Evolutionary conservation across 352 stramenopile genomes (phyloP), one percentile per base, ranked within the genome.

Genomic region (Globisporangium takayamanum): DNA sequence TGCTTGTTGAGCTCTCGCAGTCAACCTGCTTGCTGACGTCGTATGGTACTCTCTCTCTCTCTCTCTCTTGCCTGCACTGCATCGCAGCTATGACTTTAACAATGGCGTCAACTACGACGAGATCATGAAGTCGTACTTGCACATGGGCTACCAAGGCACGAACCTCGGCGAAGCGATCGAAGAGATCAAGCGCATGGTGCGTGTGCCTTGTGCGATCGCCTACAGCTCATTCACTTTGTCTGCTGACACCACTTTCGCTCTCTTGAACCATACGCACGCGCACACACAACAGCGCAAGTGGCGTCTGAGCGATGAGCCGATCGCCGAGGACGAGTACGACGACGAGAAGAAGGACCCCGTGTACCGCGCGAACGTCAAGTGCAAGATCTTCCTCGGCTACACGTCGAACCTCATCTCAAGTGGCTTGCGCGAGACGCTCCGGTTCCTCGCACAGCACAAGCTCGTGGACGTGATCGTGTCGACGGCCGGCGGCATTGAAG

Each of bases 401-500:
- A 99, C 98, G 45, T 98, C 90, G 41, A 99, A 99, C 83, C 88
- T 99, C 71, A 99, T 99, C 62, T 99, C 96, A 5, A 99, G 84
- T 59, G 98, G 98, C 7, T 75, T 99, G 50, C 86, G 98, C 55
- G 98, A 99, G 74, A 96, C 97, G 8, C 88, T 99, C 59, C 88
- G 90, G 39, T 99, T 99, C 74, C 66, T 99, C 18, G 89, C 93
- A 22, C 82, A 99, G 69, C 96, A 99, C 79, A 98, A 98, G 62
- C 96, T 99, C 84, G 84, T 99, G 45, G 97, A 99, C 70, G 89
- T 96, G 22, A 96, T 99, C 57, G 95, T 99, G 16, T 92, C 89
- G 28, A 97, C 87, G 0, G 88, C 82, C 26, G 92, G 91, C 30
- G 92, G 92, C 57, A 88, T 97, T 49, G 90, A 98, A 61, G 98